These are phyloP conservation scores for Collybiopsis luxurians DNA, from an alignment of 768 basidiomycete species.

Conservation along the genomic window DNA sequence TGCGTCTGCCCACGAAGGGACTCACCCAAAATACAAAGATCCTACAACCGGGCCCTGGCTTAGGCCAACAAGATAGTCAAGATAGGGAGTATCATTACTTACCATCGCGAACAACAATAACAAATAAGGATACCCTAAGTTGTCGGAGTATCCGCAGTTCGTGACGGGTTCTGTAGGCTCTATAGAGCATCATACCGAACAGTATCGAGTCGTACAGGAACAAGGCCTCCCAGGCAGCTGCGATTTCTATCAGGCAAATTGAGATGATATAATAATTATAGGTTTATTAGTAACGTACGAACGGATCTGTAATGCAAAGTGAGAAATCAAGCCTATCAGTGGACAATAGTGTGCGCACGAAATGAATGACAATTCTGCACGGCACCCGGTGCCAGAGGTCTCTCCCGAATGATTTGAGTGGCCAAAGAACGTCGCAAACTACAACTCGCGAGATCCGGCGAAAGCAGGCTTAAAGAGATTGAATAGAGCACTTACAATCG, in stretches of 20 bases:
- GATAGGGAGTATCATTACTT: too few species aligned
- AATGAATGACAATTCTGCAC: neutral
- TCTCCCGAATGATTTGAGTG: neutral
- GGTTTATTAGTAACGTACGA: neutral
- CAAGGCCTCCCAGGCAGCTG: conserved; percentile 9
- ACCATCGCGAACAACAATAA: conserved; percentile 6
- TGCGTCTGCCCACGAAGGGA: neutral
- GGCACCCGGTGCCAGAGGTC: conserved; percentile 2
- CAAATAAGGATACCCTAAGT: conserved; percentile 1
- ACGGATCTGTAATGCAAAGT: neutral
- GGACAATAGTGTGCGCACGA: neutral
- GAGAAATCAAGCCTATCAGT: too few species aligned
- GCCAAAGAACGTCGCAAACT: conserved; percentile 8
- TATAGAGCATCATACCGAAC: conserved; percentile 6
- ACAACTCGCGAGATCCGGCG: too few species aligned
- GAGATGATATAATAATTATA: neutral
- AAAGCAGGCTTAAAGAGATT: too few species aligned
- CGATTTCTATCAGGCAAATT: neutral
- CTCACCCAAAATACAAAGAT: conserved; percentile 7
- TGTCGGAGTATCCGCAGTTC: neutral
- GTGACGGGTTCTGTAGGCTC: conserved; percentile 5
- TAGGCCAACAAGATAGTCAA: too few species aligned
- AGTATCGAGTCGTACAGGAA: conserved; percentile 8
- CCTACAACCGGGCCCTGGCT: too few species aligned
- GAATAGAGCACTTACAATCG: conserved; percentile 1